phyloP scores from a whole-genome alignment of 2,329 filamentous ascomycete species.

The Cryphonectria naterciae region DNA sequence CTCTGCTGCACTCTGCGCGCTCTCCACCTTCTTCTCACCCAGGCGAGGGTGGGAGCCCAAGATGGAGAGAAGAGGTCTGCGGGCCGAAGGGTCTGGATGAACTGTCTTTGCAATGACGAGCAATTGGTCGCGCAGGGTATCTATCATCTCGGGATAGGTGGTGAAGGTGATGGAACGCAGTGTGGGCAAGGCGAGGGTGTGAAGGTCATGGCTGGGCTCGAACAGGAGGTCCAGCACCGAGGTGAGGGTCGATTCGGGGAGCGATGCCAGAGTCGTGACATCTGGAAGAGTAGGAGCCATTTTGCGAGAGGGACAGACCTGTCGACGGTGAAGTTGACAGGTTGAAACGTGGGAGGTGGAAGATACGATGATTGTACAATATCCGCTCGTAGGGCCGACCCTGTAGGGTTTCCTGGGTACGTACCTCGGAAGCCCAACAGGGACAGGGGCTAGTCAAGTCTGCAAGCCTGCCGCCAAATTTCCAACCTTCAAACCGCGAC shows the following conservation, averaged over 20 bases:
- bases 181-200: conserved; percentile 70
- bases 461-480: conserved; percentile 15
- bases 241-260: conserved; percentile 59
- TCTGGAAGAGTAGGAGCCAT: conserved; percentile 54
- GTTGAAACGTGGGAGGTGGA: not conserved
- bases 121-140: conserved; percentile 66
- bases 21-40: conserved; percentile 81
- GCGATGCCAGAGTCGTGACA: conserved; percentile 57
- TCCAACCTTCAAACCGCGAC: conserved; percentile 5
- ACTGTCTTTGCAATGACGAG: conserved; percentile 55
- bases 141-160: conserved; percentile 72
- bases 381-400: not conserved
- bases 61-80: conserved; percentile 68
- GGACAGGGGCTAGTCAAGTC: conserved; percentile 7
- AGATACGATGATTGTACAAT: not conserved
- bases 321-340: not conserved
- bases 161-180: conserved; percentile 61
- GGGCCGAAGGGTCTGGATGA: conserved; percentile 52
- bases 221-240: conserved; percentile 77
- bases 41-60: conserved; percentile 82
- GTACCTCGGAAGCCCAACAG: not conserved
- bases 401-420: not conserved
- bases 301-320: not conserved
- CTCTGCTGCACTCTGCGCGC: conserved; percentile 77
- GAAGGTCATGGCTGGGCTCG: conserved; percentile 77